Base-by-base conservation (phyloP, 257 asterid species). In the Scutellaria baicalensis region DNA sequence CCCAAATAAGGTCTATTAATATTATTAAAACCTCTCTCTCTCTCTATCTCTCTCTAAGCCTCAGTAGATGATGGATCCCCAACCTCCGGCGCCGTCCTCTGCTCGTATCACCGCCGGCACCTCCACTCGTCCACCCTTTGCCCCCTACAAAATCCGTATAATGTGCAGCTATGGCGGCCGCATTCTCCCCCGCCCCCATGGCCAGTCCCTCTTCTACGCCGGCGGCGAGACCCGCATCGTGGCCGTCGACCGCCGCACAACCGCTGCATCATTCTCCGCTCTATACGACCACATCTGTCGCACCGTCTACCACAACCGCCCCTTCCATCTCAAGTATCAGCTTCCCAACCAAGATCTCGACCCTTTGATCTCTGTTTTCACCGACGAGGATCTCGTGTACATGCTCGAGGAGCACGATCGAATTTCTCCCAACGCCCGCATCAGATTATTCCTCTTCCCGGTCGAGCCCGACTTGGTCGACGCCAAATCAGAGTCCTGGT, bases 141-240 rank as follows among this genome's bases (percentile, higher is more conserved):
- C 75, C 48, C 70, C 84, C 48, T 49, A 79, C 27, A 93, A 88
- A 62, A 79, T 90, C 81, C 96, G 96, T 2, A 83, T 93, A n/a
- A 84, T 93, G 96, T 90, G 96, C 80, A 93, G 98, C 86, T 86
- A 88, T 70, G 93, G 91, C 62, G 97, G 98, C 20, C 93, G 84
- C 82, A 85, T 93, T 47, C 82, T 90, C 18, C 96, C 96, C 45
- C 96, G 97, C 44, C 89, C 97, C 1, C 88, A 84, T 74, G 81
- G 64, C 70, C 90, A 90, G 74, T 77, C 86, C 33, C 96, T 90
- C 31, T 78, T 78, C 77, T 93, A 93, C 73, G 86, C 90, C 76
- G 95, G 93, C 78, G 97, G 96, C 36, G 97, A 90, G 33, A 84
- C 88, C 35, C 91, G 96, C 56, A 86, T 93, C 73, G 82, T 93